Percentiles rank a stretch among this genome's conserved stretches.
Conservation (phyloP, 345 rosid species). For the Ailanthus altissimus region DNA sequence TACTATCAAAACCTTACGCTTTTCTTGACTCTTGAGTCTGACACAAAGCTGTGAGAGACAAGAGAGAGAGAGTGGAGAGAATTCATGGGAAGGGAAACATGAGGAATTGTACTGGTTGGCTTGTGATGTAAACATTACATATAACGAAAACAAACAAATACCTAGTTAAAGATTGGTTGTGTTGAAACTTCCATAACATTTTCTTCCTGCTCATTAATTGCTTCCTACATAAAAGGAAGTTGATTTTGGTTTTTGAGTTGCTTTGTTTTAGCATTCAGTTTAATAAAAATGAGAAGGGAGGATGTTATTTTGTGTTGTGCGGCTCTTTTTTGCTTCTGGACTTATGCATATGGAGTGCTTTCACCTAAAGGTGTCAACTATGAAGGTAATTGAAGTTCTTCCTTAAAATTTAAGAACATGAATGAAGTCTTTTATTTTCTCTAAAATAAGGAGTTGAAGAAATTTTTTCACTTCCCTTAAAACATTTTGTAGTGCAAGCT, state of each 20-base stretch:
- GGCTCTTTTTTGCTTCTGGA: constrained; percentile 41
- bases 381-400: constrained; percentile 60
- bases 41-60: constrained; percentile 30
- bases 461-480: background rate
- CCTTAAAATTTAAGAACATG: background rate
- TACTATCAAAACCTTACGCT: constrained; percentile 26
- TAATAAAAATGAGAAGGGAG: constrained; percentile 35
- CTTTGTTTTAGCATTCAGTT: constrained; percentile 15
- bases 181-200: constrained; percentile 22
- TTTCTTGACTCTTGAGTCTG: constrained; percentile 40
- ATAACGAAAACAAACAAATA: constrained; percentile 17
- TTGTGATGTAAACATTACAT: constrained; percentile 27
- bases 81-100: constrained; percentile 24
- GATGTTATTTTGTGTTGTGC: constrained; percentile 29
- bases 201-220: constrained; percentile 21
- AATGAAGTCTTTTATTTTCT: background rate
- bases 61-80: constrained; percentile 26
- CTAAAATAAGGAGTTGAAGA: background rate
- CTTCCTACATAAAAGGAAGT: constrained; percentile 24
- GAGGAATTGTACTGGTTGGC: constrained; percentile 21
- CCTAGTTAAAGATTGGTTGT: constrained; percentile 22
- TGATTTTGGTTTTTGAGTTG: constrained; percentile 14
- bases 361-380: constrained; percentile 79
- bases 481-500: constrained; percentile 59
- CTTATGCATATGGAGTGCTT: constrained; percentile 56